Percentiles rank a stretch among this genome's conserved stretches.
phyloP scores from a whole-genome alignment of 371 early-diverging fungal species.

The Ordospora pajunii region DNA sequence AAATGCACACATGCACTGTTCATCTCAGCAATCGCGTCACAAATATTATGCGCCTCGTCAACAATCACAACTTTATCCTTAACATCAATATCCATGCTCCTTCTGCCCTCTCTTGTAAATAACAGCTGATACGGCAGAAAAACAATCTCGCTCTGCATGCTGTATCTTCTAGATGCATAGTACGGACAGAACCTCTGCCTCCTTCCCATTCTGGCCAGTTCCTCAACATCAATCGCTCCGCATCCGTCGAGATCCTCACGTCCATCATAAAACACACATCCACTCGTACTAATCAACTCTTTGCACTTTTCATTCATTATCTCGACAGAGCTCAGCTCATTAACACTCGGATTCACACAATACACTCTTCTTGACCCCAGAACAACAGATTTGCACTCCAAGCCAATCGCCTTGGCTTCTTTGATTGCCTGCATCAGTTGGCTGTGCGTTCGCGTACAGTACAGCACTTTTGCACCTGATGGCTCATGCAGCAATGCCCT shows the following conservation, averaged over 20 bases:
- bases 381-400: constrained; percentile 35
- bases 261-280: constrained; percentile 52
- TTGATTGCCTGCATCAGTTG: constrained; percentile 59
- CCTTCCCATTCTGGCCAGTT: constrained; percentile 32
- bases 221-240: constrained; percentile 54
- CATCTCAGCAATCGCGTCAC: constrained; percentile 51
- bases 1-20: constrained; percentile 43
- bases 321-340: constrained; percentile 19
- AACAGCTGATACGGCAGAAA: constrained; percentile 59
- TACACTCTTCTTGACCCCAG: constrained; percentile 58
- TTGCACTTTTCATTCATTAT: constrained; percentile 57
- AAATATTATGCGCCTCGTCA: constrained; percentile 62
- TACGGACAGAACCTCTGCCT: constrained; percentile 57
- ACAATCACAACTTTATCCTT: constrained; percentile 55
- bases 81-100: constrained; percentile 44
- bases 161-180: constrained; percentile 47
- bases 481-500: background rate
- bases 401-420: constrained; percentile 50
- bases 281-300: constrained; percentile 34
- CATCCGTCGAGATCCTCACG: background rate
- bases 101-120: constrained; percentile 51
- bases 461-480: constrained; percentile 43
- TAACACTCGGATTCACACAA: constrained; percentile 54
- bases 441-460: constrained; percentile 60
- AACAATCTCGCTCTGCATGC: constrained; percentile 45